phyloP scores from a whole-genome alignment of 1,139 yeast species.

The Kodamaea anthophila region DNA sequence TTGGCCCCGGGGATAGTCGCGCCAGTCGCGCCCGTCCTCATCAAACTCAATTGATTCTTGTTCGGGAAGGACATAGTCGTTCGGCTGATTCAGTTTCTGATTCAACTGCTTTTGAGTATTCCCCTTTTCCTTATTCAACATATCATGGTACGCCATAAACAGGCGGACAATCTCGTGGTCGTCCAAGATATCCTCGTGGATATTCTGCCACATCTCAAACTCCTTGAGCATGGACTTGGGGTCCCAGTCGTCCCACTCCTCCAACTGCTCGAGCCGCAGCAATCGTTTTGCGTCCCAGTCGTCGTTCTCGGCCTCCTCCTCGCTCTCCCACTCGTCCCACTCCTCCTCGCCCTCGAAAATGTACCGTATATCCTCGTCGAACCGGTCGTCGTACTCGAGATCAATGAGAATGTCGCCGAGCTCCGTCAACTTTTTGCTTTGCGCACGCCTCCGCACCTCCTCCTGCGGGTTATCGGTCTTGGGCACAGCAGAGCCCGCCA shows the following conservation, averaged over 20 bases:
- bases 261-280: constrained; percentile 1
- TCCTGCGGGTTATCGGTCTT: constrained; percentile 11
- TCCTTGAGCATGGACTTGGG: neutral
- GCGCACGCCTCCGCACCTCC: constrained; percentile 17
- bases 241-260: neutral
- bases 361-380: constrained; percentile 68
- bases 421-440: constrained; percentile 26
- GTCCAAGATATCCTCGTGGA: neutral
- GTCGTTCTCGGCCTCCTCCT: constrained; percentile 8
- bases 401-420: constrained; percentile 51
- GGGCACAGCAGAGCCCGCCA: constrained; percentile 11
- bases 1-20: constrained; percentile 58
- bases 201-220: neutral
- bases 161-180: neutral
- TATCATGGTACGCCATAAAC: constrained; percentile 1
- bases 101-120: neutral
- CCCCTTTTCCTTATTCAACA: neutral
- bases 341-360: constrained; percentile 60
- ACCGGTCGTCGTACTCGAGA: constrained; percentile 58
- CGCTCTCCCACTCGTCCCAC: constrained; percentile 11
- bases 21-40: constrained; percentile 59
- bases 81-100: neutral
- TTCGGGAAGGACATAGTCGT: constrained; percentile 6
- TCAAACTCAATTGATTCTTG: constrained; percentile 40
- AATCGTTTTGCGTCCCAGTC: constrained; percentile 2